phyloP scores from a whole-genome alignment of 106 monocot species.

The Hemerocallis citrina region DNA sequence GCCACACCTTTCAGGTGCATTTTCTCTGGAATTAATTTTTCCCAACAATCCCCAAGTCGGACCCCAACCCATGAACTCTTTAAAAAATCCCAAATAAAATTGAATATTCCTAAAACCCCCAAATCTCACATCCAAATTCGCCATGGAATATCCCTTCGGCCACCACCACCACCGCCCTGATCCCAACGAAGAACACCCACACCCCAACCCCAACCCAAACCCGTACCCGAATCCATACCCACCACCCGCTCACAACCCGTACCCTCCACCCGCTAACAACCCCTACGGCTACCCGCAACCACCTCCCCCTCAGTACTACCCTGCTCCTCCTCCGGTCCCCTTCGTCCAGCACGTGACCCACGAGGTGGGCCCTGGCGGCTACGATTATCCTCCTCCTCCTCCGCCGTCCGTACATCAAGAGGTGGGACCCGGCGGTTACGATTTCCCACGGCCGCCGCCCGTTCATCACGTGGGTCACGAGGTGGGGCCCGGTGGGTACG shows the following conservation, averaged over 20 bases:
- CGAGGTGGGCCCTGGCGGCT: too few relatives aligned
- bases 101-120: too few relatives aligned
- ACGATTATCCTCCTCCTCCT: too few relatives aligned
- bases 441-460: too few relatives aligned
- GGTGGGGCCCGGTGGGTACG: background rate
- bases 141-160: slow-evolving; percentile 1
- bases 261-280: background rate
- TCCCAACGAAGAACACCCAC: background rate
- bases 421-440: too few relatives aligned
- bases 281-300: background rate
- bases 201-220: background rate
- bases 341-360: background rate
- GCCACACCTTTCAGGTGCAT: too few relatives aligned
- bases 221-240: slow-evolving; percentile 1
- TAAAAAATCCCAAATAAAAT: too few relatives aligned
- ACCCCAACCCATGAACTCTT: too few relatives aligned
- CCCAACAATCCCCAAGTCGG: too few relatives aligned
- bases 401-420: background rate
- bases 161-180: background rate
- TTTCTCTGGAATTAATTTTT: too few relatives aligned
- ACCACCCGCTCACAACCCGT: background rate
- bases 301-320: background rate
- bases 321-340: background rate
- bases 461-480: too few relatives aligned
- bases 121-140: too few relatives aligned